A percentile compares a stretch with the other conserved stretches of the same genome.
Evolutionary conservation across 2,329 filamentous ascomycete genomes (phyloP).

Genomic region (Pseudopithomyces chartarum): DNA sequence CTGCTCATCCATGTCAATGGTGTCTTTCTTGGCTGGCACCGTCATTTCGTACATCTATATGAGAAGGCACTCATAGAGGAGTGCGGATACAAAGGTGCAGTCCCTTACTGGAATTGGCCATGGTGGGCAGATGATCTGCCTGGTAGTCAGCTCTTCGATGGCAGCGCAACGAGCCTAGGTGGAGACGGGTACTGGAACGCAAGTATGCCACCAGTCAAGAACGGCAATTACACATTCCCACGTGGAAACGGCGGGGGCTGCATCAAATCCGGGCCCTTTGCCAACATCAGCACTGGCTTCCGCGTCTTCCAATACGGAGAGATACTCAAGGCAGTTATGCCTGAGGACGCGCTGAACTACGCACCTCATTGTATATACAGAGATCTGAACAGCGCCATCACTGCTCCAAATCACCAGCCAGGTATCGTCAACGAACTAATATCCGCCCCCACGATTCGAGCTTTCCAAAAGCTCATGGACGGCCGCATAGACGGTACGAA

Average conservation of each 20-base stretch:
- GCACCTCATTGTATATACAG: slow-evolving; percentile 33
- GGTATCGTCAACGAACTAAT: neutral
- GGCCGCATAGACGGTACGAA: neutral
- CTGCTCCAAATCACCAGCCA: slow-evolving; percentile 9
- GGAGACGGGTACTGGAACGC: slow-evolving; percentile 52
- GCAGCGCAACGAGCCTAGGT: slow-evolving; percentile 52
- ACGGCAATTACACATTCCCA: slow-evolving; percentile 42
- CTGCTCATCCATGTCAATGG: slow-evolving; percentile 23
- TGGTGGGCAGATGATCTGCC: slow-evolving; percentile 46
- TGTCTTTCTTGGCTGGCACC: slow-evolving; percentile 43
- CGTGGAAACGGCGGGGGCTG: slow-evolving; percentile 61
- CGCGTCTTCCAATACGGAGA: slow-evolving; percentile 28
- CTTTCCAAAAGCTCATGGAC: slow-evolving; percentile 31
- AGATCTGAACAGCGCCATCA: slow-evolving; percentile 23
- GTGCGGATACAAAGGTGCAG: slow-evolving; percentile 48
- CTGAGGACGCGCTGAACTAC: slow-evolving; percentile 27
- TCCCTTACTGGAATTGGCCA: slow-evolving; percentile 60
- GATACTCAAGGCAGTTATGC: slow-evolving; percentile 31
- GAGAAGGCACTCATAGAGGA: slow-evolving; percentile 49
- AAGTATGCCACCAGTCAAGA: slow-evolving; percentile 25
- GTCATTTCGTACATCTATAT: slow-evolving; percentile 48
- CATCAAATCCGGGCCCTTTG: slow-evolving; percentile 58
- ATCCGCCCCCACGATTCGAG: slow-evolving; percentile 10
- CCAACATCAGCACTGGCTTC: slow-evolving; percentile 39
- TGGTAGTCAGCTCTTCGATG: slow-evolving; percentile 60